Percentiles rank a stretch among this genome's conserved stretches.
These are phyloP conservation scores for Boletus bicolor DNA, from an alignment of 768 basidiomycete genomes.

Conservation along the genomic window DNA sequence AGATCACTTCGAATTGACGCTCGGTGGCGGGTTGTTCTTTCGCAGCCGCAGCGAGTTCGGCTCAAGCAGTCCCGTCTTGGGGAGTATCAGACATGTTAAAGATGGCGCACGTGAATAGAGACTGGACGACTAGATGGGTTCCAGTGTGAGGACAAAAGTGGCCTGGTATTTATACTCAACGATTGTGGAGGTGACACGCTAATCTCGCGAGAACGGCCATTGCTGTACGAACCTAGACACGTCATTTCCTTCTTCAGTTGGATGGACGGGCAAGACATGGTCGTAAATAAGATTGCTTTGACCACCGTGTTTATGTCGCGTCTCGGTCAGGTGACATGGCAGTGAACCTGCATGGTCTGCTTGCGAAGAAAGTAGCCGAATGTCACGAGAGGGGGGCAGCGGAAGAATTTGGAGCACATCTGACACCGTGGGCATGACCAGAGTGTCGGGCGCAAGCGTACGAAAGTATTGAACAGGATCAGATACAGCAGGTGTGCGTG, in stretches of 20 bases:
- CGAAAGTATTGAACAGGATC: no score
- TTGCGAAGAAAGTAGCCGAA: no score
- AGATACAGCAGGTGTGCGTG: no score
- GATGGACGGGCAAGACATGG: no score
- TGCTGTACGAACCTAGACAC: background rate
- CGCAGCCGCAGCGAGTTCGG: background rate
- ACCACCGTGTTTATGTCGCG: no score
- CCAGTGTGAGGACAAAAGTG: background rate
- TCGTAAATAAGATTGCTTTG: no score
- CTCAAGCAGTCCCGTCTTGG: background rate
- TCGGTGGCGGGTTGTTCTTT: background rate
- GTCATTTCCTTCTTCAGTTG: background rate
- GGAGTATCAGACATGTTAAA: background rate
- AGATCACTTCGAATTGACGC: constrained; percentile 19
- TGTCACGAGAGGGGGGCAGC: no score
- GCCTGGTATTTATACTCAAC: background rate
- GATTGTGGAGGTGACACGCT: background rate
- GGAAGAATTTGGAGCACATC: no score
- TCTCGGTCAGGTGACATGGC: no score
- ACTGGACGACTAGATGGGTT: background rate
- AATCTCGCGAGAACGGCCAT: background rate
- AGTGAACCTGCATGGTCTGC: no score
- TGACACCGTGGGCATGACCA: no score
- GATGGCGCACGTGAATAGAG: background rate
- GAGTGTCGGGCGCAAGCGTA: no score